Evolutionary conservation across 176 grass and related monocot genomes (phyloP), one percentile per base, ranked within the genome.

Genomic region (Phyllostachys edulis): DNA sequence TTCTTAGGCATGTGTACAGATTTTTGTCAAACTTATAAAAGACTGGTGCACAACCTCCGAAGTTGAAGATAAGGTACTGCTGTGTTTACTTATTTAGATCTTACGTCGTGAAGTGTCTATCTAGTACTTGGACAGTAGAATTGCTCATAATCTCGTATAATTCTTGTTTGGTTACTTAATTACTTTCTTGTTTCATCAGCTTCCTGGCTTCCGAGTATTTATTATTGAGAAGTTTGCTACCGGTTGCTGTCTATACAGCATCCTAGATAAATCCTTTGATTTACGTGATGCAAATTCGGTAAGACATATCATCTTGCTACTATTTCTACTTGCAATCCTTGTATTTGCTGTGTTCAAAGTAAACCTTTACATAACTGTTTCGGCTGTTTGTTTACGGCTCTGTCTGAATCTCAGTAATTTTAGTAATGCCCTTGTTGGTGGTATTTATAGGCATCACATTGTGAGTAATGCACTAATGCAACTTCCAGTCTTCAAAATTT

Each of bases 231-330:
- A 94, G 74, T 99, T 99, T 77, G 89, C 91, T 60, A 85, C 83
- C 27, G 41, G 84, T 81, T 99, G 96, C 80, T 99, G 96, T 85
- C 87, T 99, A 49, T 87, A 92, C 86, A 99, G 96, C 59, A 86
- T 99, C 21, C 93, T 99, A 74, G 96, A 99, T 41, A 96, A 92
- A 85, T 99, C 96, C 86, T 99, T 99, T 75, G 83, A 96, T 69
- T 85, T 99, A 20, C 89, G 80, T 23, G 96, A 99, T 90, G 96
- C 93, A 76, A 99, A 94, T 79, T 83, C 93, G 42, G 96, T 99
- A 99, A 74, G 74, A 37, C 24, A 78, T 71, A 26, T 61, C 20
- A 60, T 71, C 59, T 85, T 71, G 12, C 34, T 47, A 49, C 54
- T 24, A 57, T 50, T 49, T 60, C 54, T 69, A 76, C 36, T 86